A percentile compares a stretch with the other conserved stretches of the same genome.
Conservation (phyloP, 768 basidiomycete genomes). For the Boletus bicolor region DNA sequence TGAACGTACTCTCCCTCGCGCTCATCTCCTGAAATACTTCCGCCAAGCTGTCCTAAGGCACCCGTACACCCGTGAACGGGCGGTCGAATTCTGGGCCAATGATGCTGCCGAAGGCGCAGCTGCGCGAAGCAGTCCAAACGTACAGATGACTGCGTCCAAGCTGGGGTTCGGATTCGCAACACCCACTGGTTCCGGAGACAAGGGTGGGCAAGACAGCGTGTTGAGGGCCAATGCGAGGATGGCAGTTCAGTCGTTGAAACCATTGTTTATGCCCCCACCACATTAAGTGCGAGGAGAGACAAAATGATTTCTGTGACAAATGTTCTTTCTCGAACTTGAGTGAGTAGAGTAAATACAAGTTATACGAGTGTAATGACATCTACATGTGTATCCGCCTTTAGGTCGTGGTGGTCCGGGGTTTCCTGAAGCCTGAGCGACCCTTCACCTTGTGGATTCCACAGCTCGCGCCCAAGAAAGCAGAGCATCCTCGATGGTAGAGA, state of each 20-base stretch:
- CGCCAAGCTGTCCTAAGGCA: conserved; percentile 56
- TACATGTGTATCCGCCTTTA: neutral
- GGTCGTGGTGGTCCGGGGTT: neutral
- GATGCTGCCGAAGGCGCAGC: conserved; percentile 52
- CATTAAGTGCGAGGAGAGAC: conserved; percentile 1
- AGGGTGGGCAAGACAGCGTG: conserved; percentile 16
- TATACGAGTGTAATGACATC: neutral
- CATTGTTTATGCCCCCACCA: conserved; percentile 23
- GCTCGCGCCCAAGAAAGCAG: neutral
- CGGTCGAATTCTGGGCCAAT: conserved; percentile 53
- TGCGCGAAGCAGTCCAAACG: conserved; percentile 45
- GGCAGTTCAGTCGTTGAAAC: conserved; percentile 27
- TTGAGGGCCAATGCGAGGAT: conserved; percentile 27
- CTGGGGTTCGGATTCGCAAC: conserved; percentile 41
- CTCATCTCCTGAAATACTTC: conserved; percentile 55
- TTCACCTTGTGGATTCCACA: neutral
- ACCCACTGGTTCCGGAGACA: conserved; percentile 4
- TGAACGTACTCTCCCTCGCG: conserved; percentile 40
- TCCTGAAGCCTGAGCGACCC: neutral
- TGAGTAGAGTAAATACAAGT: neutral
- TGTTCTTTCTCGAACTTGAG: neutral
- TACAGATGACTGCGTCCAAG: conserved; percentile 45
- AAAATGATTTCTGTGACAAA: neutral
- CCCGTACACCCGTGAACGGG: conserved; percentile 45
- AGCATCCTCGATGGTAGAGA: neutral